Evolutionary conservation across 331 rosid species (phyloP), one percentile per base, ranked within the genome.

Genomic region (Prunus yedoensis): DNA sequence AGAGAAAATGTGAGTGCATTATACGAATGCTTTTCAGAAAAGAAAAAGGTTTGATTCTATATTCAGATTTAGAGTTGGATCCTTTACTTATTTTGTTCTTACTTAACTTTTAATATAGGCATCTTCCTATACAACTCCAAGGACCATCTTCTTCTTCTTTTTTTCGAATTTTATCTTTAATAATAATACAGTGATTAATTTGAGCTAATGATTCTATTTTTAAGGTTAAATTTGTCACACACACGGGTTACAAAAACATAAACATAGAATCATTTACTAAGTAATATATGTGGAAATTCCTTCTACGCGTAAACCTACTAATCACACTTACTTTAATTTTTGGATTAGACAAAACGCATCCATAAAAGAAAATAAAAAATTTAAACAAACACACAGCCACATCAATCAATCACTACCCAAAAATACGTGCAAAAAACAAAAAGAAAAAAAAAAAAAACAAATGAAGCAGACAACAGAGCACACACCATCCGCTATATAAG

Each of bases 401-500:
- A 41, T 28, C 32, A 54, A 20, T 43, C 60, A 41, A 20, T 75
- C 30, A 25, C 20, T 20, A 56, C 58, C 64, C 51, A 65, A 5
- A 54, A 66, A 64, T 60, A 28, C 47, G 18, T 46, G 46, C 28
- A 59, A 76, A 63, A 35, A 57, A 32, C 52, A 61, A 75, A 12
- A 4, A 43, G 3, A 16, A 49, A 28, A 43, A 54, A 4, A 20
- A 63, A 2, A 28, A 46, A 77, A 13, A 70, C 41, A 21, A 46
- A 54, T 41, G 38, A 45, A 49, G n/a, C 10, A 68, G n/a, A 28
- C 20, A 14, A 35, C 53, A 43, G 11, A 60, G 49, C 47, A 10
- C 21, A 50, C 77, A 69, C 20, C 52, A 28, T 18, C 58, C 20
- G 21, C 23, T 91, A 94, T 90, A 87, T 80, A 87, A 79, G 66